phyloP scores from a whole-genome alignment of 306 rosid species.

The Inga leiocalycina region DNA sequence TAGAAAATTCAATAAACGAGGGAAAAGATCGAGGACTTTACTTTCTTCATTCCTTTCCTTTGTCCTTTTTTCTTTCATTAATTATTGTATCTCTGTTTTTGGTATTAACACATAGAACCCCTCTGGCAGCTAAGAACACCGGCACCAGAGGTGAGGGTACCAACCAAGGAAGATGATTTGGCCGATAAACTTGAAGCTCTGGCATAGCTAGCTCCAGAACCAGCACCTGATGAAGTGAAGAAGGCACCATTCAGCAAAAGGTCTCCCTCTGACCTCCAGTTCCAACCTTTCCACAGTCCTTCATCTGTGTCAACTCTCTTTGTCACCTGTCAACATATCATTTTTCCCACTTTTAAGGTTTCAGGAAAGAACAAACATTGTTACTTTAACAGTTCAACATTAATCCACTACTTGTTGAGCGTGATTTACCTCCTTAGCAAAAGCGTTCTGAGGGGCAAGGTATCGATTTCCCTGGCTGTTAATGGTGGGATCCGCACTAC shows the following conservation, averaged over 20 bases:
- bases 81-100: conserved; percentile 18
- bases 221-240: conserved; percentile 85
- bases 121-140: conserved; percentile 77
- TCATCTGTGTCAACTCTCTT: conserved; percentile 62
- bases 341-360: conserved; percentile 6
- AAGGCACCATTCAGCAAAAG: conserved; percentile 89
- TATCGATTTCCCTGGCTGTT: conserved; percentile 98
- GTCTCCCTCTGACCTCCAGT: conserved; percentile 98
- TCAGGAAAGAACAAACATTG: not conserved
- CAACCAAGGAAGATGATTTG: conserved; percentile 91
- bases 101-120: conserved; percentile 66
- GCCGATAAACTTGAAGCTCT: conserved; percentile 98
- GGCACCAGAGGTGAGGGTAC: conserved; percentile 65
- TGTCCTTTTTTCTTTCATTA: conserved; percentile 27
- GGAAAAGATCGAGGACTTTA: conserved; percentile 54
- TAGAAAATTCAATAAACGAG: conserved; percentile 49
- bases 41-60: conserved; percentile 43
- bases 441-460: conserved; percentile 78
- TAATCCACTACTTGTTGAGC: too few species aligned
- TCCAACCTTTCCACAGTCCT: conserved; percentile 76
- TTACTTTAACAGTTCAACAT: not conserved
- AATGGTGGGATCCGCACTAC: conserved; percentile 95
- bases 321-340: conserved; percentile 65
- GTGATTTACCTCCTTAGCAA: conserved; percentile 78
- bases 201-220: conserved; percentile 83